A percentile compares a stretch with the other conserved stretches of the same genome.
These are phyloP conservation scores for Exophiala sp. DNA, from an alignment of 2,329 filamentous ascomycete genomes.

Conservation along the genomic window DNA sequence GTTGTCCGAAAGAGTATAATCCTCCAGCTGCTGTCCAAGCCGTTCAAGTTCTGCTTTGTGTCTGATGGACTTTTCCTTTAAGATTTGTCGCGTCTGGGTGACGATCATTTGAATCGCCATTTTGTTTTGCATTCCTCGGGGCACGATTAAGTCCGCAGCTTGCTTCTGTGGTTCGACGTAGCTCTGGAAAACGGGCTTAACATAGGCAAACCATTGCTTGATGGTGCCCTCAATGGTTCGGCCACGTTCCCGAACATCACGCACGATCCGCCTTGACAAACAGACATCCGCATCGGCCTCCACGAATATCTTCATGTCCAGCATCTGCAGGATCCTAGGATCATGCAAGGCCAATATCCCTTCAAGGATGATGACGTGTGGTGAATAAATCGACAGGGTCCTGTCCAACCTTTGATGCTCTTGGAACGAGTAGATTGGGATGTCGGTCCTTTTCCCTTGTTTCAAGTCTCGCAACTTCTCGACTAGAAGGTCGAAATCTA, in stretches of 20 bases:
- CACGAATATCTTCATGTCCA: slow-evolving; percentile 97
- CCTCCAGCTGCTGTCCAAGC: slow-evolving; percentile 65
- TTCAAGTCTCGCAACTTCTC: slow-evolving; percentile 77
- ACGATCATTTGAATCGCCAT: slow-evolving; percentile 91
- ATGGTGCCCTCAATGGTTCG: slow-evolving; percentile 92
- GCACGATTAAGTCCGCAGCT: slow-evolving; percentile 75
- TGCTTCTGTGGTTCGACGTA: slow-evolving; percentile 89
- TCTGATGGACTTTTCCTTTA: slow-evolving; percentile 75
- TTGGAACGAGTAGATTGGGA: slow-evolving; percentile 91
- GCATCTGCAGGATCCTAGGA: slow-evolving; percentile 70
- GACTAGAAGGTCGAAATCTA: slow-evolving; percentile 88
- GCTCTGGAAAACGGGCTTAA: slow-evolving; percentile 94
- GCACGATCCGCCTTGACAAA: slow-evolving; percentile 74
- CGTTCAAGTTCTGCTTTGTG: slow-evolving; percentile 74
- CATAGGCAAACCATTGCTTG: slow-evolving; percentile 95
- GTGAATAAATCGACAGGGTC: slow-evolving; percentile 88
- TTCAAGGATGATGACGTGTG: slow-evolving; percentile 89
- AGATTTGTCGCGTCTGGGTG: slow-evolving; percentile 81
- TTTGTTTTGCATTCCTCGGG: slow-evolving; percentile 86
- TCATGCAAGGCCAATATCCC: slow-evolving; percentile 95
- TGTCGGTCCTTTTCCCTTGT: slow-evolving; percentile 67
- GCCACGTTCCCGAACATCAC: slow-evolving; percentile 83
- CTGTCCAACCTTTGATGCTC: slow-evolving; percentile 74
- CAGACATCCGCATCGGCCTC: slow-evolving; percentile 95
- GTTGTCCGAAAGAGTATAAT: slow-evolving; percentile 66